Conservation (phyloP, 352 stramenopile species). For the Halophytophthora batemanensis region DNA sequence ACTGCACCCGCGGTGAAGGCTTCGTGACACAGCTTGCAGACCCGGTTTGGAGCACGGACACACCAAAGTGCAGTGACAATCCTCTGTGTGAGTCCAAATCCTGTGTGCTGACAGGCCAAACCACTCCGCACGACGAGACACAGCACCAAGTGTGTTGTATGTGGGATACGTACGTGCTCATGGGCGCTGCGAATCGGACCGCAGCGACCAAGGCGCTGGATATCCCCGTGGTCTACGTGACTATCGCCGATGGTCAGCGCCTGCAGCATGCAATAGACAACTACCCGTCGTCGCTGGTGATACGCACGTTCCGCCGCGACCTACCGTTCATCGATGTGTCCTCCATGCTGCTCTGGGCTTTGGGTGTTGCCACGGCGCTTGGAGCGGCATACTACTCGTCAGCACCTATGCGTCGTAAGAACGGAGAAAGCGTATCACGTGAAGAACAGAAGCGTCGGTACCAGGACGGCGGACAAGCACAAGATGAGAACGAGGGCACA, state of each 20-base stretch:
- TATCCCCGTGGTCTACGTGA: slow-evolving; percentile 71
- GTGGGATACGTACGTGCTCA: slow-evolving; percentile 77
- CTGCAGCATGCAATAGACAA: slow-evolving; percentile 34
- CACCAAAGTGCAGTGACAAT: slow-evolving; percentile 27
- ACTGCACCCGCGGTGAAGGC: slow-evolving; percentile 54
- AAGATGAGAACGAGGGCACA: slow-evolving; percentile 12
- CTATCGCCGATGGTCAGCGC: slow-evolving; percentile 50
- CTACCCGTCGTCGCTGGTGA: slow-evolving; percentile 39
- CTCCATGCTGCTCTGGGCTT: slow-evolving; percentile 56
- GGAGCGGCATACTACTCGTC: slow-evolving; percentile 69
- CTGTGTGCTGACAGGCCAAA: slow-evolving; percentile 58
- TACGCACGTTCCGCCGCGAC: slow-evolving; percentile 42
- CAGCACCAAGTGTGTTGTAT: slow-evolving; percentile 70
- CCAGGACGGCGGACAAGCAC: slow-evolving; percentile 6
- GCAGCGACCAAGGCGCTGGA: slow-evolving; percentile 27
- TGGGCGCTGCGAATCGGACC: slow-evolving; percentile 56
- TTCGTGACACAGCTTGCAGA: slow-evolving; percentile 41
- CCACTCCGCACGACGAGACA: slow-evolving; percentile 9
- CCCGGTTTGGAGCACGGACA: slow-evolving; percentile 51
- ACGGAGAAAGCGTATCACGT: slow-evolving; percentile 4
- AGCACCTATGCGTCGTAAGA: slow-evolving; percentile 7
- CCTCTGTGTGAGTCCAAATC: slow-evolving; percentile 40
- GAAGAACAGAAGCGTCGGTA: slow-evolving; percentile 23
- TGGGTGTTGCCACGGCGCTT: slow-evolving; percentile 57
- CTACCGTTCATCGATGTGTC: slow-evolving; percentile 51